These are phyloP conservation scores for Solanum microdontum DNA, from an alignment of 257 asterid species.

Conservation along the genomic window DNA sequence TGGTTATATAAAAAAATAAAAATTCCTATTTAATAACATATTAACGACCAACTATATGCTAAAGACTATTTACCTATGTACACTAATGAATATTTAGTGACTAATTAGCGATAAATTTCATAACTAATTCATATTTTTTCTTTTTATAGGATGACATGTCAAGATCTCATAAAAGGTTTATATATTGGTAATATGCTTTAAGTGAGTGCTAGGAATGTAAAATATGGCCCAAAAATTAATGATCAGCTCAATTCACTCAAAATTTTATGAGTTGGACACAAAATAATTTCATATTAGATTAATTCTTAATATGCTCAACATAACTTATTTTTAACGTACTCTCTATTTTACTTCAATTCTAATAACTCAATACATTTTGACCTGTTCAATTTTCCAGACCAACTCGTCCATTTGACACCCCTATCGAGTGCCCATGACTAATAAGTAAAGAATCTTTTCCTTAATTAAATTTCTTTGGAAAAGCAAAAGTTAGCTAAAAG, in stretches of 20 bases:
- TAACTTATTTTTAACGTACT: neutral
- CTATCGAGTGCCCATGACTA: neutral
- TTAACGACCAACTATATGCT: neutral
- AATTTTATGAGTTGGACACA: neutral
- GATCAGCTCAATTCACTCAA: neutral
- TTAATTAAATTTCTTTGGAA: neutral
- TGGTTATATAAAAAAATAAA: neutral
- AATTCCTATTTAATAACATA: neutral
- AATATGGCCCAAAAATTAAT: neutral
- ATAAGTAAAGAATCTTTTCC: constrained; percentile 1
- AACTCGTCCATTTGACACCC: neutral
- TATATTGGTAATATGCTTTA: neutral
- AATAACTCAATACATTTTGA: neutral
- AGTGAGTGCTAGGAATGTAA: neutral
- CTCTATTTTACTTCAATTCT: neutral
- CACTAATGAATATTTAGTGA: neutral
- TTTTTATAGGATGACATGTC: neutral
- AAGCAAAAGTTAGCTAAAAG: constrained; percentile 1
- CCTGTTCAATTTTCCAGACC: rapidly evolving
- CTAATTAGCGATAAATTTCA: neutral
- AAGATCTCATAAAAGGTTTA: too few relatives aligned
- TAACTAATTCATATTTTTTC: neutral
- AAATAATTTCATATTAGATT: neutral
- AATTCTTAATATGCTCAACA: neutral
- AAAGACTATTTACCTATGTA: neutral